These are phyloP conservation scores for Westerdykella ornata DNA, from an alignment of 2,329 filamentous ascomycete genomes.

Conservation along the genomic window DNA sequence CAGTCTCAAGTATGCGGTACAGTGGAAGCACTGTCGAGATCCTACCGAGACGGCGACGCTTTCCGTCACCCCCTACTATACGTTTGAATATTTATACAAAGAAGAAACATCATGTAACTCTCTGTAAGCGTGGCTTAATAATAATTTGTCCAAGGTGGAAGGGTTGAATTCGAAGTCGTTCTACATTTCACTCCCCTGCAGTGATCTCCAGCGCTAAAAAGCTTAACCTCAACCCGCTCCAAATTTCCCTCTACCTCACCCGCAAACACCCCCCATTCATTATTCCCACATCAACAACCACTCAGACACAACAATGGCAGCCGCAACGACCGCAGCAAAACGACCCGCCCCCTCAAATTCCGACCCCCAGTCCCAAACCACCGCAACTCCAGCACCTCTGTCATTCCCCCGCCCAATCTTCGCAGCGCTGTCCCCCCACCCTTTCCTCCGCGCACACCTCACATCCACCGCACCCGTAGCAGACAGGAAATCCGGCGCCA, in stretches of 20 bases:
- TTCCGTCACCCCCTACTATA: no score
- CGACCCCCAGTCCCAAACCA: background rate
- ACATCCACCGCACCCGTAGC: conserved; percentile 44
- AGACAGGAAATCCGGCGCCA: conserved; percentile 33
- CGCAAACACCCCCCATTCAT: conserved; percentile 1
- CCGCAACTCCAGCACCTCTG: conserved; percentile 29
- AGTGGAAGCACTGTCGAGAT: no score
- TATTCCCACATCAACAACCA: background rate
- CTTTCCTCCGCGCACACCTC: conserved; percentile 85
- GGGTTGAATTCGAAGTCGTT: no score
- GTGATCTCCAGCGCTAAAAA: conserved; percentile 4
- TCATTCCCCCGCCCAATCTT: conserved; percentile 63
- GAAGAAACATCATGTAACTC: no score
- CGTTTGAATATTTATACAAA: no score
- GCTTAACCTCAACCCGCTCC: conserved; percentile 7
- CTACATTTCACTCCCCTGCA: background rate
- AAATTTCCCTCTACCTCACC: conserved; percentile 2
- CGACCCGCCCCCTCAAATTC: background rate
- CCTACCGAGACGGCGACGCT: no score
- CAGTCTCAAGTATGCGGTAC: no score
- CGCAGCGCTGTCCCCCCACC: conserved; percentile 80
- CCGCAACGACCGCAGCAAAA: conserved; percentile 11
- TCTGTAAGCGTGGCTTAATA: no score
- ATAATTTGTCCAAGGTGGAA: no score
- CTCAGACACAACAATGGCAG: conserved; percentile 13